Evolutionary conservation across 2,329 filamentous ascomycete genomes (phyloP).

Genomic region (Xylaria sp.): DNA sequence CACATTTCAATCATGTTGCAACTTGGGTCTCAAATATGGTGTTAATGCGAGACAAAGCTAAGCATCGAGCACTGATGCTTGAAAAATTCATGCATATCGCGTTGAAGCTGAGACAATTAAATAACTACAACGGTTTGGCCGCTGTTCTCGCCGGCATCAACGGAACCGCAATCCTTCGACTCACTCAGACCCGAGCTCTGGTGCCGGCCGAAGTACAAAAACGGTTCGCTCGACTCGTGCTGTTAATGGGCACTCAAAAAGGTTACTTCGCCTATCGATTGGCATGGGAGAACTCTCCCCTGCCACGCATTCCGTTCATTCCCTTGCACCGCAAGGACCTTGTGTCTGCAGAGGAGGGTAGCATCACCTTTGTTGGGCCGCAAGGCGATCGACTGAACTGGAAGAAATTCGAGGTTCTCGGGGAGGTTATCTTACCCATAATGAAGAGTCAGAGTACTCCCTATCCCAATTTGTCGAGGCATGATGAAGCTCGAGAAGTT

Average conservation of each 20-base stretch:
- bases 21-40: slow-evolving; percentile 87
- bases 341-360: slow-evolving; percentile 91
- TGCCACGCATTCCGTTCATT: slow-evolving; percentile 92
- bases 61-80: slow-evolving; percentile 89
- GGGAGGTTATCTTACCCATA: slow-evolving; percentile 88
- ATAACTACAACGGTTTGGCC: slow-evolving; percentile 98
- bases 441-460: slow-evolving; percentile 90
- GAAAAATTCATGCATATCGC: slow-evolving; percentile 97
- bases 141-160: slow-evolving; percentile 94
- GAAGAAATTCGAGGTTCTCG: slow-evolving; percentile 97
- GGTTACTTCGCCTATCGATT: slow-evolving; percentile 95
- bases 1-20: slow-evolving; percentile 88
- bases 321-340: slow-evolving; percentile 90
- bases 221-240: slow-evolving; percentile 86
- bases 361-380: slow-evolving; percentile 84
- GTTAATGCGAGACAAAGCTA: slow-evolving; percentile 91
- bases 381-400: slow-evolving; percentile 86
- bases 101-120: slow-evolving; percentile 84
- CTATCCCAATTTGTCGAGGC: slow-evolving; percentile 77
- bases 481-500: slow-evolving; percentile 77
- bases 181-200: slow-evolving; percentile 81
- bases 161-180: slow-evolving; percentile 84
- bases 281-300: slow-evolving; percentile 94
- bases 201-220: slow-evolving; percentile 79
- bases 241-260: slow-evolving; percentile 93